These are phyloP conservation scores for Alternaria dauci DNA, from an alignment of 2,329 filamentous ascomycete genomes.

Conservation along the genomic window DNA sequence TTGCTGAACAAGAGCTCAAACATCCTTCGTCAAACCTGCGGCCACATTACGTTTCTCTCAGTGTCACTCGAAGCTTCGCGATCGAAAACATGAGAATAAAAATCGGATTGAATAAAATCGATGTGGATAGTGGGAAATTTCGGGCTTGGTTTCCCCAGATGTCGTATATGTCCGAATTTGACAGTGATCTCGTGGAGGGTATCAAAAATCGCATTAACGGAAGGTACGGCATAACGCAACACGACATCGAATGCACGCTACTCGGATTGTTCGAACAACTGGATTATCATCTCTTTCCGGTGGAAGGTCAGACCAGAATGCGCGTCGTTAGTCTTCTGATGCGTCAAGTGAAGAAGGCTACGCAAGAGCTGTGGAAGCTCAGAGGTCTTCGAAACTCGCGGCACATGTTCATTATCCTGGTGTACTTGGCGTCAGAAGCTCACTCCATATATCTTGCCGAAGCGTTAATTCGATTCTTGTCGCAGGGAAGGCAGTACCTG, in stretches of 20 bases:
- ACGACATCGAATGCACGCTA: background rate
- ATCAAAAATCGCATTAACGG: background rate
- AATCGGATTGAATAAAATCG: background rate
- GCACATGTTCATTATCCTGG: background rate
- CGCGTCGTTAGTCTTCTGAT: background rate
- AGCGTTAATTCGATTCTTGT: background rate
- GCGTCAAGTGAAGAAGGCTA: background rate
- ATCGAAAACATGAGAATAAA: background rate
- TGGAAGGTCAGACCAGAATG: background rate
- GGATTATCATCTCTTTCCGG: no score
- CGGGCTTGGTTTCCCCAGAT: background rate
- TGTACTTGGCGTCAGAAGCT: background rate
- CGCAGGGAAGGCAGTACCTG: background rate
- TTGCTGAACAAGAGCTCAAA: background rate
- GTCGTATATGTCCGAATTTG: background rate
- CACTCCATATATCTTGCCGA: background rate
- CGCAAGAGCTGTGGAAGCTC: background rate
- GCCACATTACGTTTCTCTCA: background rate
- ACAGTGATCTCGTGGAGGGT: background rate
- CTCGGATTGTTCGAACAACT: background rate
- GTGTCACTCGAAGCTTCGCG: background rate
- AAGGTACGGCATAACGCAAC: background rate
- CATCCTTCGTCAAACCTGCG: background rate
- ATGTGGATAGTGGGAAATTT: background rate
- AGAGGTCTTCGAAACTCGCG: background rate